phyloP scores from a whole-genome alignment of 495 filamentous ascomycete species.

The Daldinia grandis region DNA sequence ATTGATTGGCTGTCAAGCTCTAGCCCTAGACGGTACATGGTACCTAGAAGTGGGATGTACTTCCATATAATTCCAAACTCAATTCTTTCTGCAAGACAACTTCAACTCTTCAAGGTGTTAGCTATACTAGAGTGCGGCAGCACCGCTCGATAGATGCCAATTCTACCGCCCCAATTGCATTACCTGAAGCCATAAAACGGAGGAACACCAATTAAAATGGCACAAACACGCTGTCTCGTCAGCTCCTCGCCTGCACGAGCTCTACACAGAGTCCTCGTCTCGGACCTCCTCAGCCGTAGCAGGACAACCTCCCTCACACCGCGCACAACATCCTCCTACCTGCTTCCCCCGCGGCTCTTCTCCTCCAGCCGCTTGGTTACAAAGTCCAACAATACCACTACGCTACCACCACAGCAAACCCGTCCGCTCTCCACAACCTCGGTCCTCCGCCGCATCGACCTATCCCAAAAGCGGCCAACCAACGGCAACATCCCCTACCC shows the following conservation, averaged over 20 bases:
- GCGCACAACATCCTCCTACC: conserved; percentile 20
- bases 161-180: not conserved
- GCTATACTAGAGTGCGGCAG: not conserved
- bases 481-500: conserved; percentile 65
- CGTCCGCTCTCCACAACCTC: conserved; percentile 33
- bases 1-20: not conserved
- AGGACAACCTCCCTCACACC: conserved; percentile 16
- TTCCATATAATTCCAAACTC: not conserved
- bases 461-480: conserved; percentile 31
- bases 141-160: not conserved
- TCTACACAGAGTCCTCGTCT: conserved; percentile 38
- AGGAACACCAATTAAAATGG: conserved; percentile 22
- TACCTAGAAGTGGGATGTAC: not conserved
- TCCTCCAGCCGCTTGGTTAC: conserved; percentile 9
- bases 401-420: conserved; percentile 12
- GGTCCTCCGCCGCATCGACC: conserved; percentile 21
- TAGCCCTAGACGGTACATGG: not conserved
- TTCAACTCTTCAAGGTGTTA: conserved; percentile 1
- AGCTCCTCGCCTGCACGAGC: conserved; percentile 39
- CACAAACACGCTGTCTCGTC: conserved; percentile 30
- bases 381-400: not conserved
- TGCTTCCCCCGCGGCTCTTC: conserved; percentile 21
- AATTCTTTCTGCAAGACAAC: not conserved
- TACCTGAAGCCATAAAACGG: not conserved
- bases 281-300: conserved; percentile 26